phyloP scores from a whole-genome alignment of 306 rosid genomes.

The Cicer arietinum region DNA sequence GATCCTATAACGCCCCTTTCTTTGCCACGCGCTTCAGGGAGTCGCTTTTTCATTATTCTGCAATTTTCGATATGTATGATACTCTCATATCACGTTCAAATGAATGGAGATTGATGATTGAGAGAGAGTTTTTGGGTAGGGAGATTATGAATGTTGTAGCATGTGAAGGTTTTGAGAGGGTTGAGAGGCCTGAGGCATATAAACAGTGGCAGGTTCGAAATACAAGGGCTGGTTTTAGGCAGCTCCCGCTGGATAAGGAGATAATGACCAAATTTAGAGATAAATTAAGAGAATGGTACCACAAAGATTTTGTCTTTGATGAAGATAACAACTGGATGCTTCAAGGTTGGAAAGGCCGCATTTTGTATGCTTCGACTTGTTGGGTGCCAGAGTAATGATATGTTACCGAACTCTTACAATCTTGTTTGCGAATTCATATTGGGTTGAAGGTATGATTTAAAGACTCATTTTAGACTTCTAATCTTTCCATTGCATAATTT shows the following conservation, averaged over 20 bases:
- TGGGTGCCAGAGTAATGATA: slow-evolving; percentile 65
- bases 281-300: slow-evolving; percentile 62
- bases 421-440: slow-evolving; percentile 24
- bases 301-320: slow-evolving; percentile 70
- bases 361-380: slow-evolving; percentile 66
- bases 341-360: slow-evolving; percentile 91
- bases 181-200: slow-evolving; percentile 87
- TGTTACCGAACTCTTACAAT: slow-evolving; percentile 15
- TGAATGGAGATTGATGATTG: slow-evolving; percentile 62
- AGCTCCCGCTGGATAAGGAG: slow-evolving; percentile 67
- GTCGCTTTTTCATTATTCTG: slow-evolving; percentile 74
- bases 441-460: slow-evolving; percentile 36
- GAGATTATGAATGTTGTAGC: slow-evolving; percentile 81
- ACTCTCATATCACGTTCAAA: slow-evolving; percentile 55
- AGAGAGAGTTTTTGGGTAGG: slow-evolving; percentile 71
- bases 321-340: slow-evolving; percentile 76
- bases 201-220: slow-evolving; percentile 74
- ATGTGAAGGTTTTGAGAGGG: slow-evolving; percentile 79
- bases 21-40: slow-evolving; percentile 77
- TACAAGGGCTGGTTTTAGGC: slow-evolving; percentile 73
- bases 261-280: slow-evolving; percentile 50
- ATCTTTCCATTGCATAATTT: slow-evolving; percentile 1
- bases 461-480: slow-evolving; percentile 9
- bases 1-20: slow-evolving; percentile 81
- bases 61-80: slow-evolving; percentile 66